These are phyloP conservation scores for Thelonectria blattea DNA, from an alignment of 2,329 filamentous ascomycete species.

Conservation along the genomic window DNA sequence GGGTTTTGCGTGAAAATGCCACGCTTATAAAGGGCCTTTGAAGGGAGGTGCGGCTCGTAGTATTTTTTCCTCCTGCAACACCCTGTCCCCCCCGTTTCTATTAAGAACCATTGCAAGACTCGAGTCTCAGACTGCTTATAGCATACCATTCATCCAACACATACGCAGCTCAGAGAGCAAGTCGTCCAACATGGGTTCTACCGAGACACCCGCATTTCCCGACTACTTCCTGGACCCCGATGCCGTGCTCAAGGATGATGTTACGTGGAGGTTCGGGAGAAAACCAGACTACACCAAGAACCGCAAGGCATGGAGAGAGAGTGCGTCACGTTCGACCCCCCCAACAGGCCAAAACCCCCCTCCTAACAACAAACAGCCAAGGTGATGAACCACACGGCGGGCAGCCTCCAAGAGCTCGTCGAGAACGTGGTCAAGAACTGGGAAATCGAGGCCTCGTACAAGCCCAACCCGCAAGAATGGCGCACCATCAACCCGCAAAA, in stretches of 20 bases:
- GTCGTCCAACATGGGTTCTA: not conserved
- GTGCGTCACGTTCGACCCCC: conserved; percentile 47
- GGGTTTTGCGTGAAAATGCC: not conserved
- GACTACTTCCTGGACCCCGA: conserved; percentile 14
- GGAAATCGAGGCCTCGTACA: conserved; percentile 75
- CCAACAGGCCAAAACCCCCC: not conserved
- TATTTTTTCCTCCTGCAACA: not conserved
- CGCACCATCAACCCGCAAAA: conserved; percentile 65
- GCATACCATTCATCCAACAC: too few species aligned
- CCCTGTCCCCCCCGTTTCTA: not conserved
- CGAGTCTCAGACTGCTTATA: too few species aligned
- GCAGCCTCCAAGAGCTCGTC: conserved; percentile 64
- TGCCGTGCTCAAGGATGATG: conserved; percentile 18
- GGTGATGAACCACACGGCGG: conserved; percentile 58
- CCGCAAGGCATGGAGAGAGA: conserved; percentile 62
- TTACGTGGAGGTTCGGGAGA: conserved; percentile 16
- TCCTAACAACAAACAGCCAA: conserved; percentile 53
- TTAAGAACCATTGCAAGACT: not conserved
- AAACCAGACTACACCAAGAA: conserved; percentile 69
- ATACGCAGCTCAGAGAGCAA: too few species aligned
- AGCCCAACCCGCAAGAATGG: conserved; percentile 66
- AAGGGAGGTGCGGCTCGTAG: not conserved
- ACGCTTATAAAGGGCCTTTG: not conserved
- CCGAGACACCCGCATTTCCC: conserved; percentile 42
- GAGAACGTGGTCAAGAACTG: conserved; percentile 77